Percentiles rank a stretch among this genome's conserved stretches.
These are phyloP conservation scores for Nakazawaea populi DNA, from an alignment of 805 yeast species.

Conservation along the genomic window DNA sequence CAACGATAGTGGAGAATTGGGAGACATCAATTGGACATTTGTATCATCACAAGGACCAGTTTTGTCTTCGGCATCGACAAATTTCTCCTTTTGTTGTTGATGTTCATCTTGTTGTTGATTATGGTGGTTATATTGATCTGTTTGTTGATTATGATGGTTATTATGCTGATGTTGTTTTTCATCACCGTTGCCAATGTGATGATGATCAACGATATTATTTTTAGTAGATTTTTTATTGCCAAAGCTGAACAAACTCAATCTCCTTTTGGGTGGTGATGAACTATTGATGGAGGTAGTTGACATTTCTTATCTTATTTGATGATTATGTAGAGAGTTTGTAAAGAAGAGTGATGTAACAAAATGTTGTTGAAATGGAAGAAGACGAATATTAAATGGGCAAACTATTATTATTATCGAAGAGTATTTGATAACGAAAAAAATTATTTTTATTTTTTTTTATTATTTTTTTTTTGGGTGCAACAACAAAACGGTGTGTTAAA, in stretches of 20 bases:
- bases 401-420: too few species aligned
- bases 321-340: too few species aligned
- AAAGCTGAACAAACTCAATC: slow-evolving; percentile 9
- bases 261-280: slow-evolving; percentile 7
- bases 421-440: neutral
- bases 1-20: slow-evolving; percentile 10
- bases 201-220: neutral
- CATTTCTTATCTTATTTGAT: neutral
- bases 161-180: neutral
- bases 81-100: neutral
- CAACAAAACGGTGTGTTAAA: too few species aligned
- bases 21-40: slow-evolving; percentile 4
- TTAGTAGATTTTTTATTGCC: slow-evolving; percentile 4
- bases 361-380: too few species aligned
- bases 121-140: neutral
- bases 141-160: neutral
- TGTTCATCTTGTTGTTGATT: neutral
- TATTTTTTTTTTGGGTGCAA: neutral
- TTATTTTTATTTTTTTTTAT: too few species aligned
- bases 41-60: neutral
- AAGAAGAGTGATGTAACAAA: too few species aligned
- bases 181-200: neutral
- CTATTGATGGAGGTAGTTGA: neutral
- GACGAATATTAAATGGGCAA: too few species aligned
- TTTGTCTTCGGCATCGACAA: neutral